Percentiles rank a stretch among this genome's conserved stretches.
These are phyloP conservation scores for Phaeophleospora eucalypticola DNA, from an alignment of 2,329 filamentous ascomycete genomes.

Conservation along the genomic window DNA sequence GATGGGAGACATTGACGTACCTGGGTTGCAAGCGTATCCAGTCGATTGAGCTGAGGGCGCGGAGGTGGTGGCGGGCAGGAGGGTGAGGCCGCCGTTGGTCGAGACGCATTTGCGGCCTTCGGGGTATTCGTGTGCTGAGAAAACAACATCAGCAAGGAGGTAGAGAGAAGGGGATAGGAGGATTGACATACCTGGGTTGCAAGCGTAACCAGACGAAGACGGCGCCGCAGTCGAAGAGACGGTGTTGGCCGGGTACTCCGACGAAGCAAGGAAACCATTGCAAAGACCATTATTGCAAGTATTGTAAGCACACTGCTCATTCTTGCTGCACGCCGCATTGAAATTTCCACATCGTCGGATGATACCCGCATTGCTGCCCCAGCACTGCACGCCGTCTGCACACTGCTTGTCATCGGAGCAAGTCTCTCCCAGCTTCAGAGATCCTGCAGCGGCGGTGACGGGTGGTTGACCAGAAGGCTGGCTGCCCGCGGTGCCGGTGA, in stretches of 20 bases:
- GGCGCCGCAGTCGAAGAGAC: not conserved
- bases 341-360: conserved; percentile 24
- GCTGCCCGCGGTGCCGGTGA: conserved; percentile 11
- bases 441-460: conserved; percentile 19
- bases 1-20: not conserved
- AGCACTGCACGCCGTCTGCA: conserved; percentile 19
- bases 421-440: conserved; percentile 19
- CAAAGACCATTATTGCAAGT: conserved; percentile 26
- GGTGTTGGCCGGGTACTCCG: conserved; percentile 5
- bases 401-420: conserved; percentile 21
- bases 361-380: conserved; percentile 11
- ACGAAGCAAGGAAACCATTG: conserved; percentile 18
- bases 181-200: not conserved
- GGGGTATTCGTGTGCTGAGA: conserved; percentile 5
- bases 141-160: not conserved
- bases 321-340: conserved; percentile 21
- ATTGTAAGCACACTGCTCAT: conserved; percentile 25
- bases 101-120: conserved; percentile 3
- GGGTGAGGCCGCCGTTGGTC: conserved; percentile 1
- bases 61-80: conserved; percentile 1
- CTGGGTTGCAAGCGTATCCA: not conserved
- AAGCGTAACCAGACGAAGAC: not conserved
- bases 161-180: not conserved
- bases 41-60: not conserved
- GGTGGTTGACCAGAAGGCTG: conserved; percentile 13